A percentile compares a stretch with the other conserved stretches of the same genome.
Conservation (phyloP, 2,329 filamentous ascomycete species). For the Mycosphaerella sp. region DNA sequence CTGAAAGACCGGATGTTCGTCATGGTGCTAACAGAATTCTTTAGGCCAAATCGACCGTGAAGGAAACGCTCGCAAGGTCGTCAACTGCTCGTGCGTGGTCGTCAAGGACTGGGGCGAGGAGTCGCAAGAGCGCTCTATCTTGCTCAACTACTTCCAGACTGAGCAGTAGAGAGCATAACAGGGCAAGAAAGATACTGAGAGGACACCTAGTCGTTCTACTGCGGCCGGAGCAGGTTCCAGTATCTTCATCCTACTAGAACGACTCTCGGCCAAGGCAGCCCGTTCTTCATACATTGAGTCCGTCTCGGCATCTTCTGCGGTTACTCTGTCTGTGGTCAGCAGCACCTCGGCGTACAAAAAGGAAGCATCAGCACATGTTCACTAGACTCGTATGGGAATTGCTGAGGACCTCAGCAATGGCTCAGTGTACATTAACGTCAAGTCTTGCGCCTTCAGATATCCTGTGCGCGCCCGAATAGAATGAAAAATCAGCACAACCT, state of each 20-base stretch:
- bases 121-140: conserved; percentile 95
- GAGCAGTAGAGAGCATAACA: conserved; percentile 41
- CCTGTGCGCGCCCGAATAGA: background rate
- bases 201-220: background rate
- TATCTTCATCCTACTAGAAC: too few species aligned
- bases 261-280: background rate
- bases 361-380: background rate
- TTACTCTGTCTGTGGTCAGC: too few species aligned
- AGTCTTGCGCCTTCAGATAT: background rate
- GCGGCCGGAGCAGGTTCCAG: background rate
- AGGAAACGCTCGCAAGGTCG: conserved; percentile 98
- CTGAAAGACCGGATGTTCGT: too few species aligned
- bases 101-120: conserved; percentile 99
- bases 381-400: background rate
- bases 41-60: conserved; percentile 96
- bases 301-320: too few species aligned
- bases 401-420: background rate
- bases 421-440: background rate
- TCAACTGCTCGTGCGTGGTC: conserved; percentile 99
- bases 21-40: conserved; percentile 12
- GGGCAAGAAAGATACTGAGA: background rate
- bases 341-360: background rate
- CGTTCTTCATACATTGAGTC: background rate
- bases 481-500: background rate
- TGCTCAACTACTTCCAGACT: conserved; percentile 99